Evolutionary conservation across 129 eudicot genomes (phyloP), one percentile per base, ranked within the genome.

Genomic region (Flaveria sonorensis): DNA sequence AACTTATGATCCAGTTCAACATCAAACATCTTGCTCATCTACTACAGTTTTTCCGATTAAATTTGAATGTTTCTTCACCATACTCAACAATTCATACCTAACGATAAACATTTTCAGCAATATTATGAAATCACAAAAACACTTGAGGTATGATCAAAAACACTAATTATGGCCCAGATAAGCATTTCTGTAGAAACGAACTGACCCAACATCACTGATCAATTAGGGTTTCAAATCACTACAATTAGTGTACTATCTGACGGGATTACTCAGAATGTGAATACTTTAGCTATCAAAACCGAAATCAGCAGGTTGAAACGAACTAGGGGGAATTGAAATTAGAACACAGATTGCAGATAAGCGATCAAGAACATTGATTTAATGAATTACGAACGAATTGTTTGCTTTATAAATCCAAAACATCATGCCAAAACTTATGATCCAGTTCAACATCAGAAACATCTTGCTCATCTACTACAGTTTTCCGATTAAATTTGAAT

Each of bases 31-130:
- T 23, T 89, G 72, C 61, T 91, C 96, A 18, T 91, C 98, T 43
- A 82, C 86, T 53, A 78, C 63, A 5, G 91, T 89, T n/a, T 91
- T 79, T 68, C 89, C 93, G 68, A 94, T 72, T 71, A 86, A 69
- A 62, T 86, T 89, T 19, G 98, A 94, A 73, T 94, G 96, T 82
- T 91, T 94, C 86, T 87, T 91, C 80, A 94, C 97, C 88, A 91
- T 86, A 85, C 89, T 84, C 86, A 94, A 78, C 90, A 94, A 84
- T 74, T 94, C 98, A 80, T 69, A 79, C 86, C 98, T 94, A 30
- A 75, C 19, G 50, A 75, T 6, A 19, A 63, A 28, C 32, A 28
- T 28, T 20, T 20, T 24, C 8, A 28, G 40, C 40, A 5, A 36
- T 36, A 36, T 36, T 7, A 36, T 5, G 40, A 36, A 36, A 36